Base-by-base conservation (phyloP, 192 early-diverging fungal species). In the Backusella luteola region DNA sequence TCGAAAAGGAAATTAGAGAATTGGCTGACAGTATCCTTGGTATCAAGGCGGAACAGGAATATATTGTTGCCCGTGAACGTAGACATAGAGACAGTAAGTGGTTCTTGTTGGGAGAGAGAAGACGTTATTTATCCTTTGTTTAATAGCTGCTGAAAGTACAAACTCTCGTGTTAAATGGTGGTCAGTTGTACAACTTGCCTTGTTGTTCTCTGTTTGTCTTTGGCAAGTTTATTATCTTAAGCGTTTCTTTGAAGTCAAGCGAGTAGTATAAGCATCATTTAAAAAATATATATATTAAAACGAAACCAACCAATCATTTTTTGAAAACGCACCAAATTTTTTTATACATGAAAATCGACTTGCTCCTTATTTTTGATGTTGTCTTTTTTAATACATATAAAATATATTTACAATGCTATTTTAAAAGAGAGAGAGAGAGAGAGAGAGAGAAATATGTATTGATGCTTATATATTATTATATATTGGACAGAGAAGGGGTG, bases 191-290 rank as follows among this genome's bases (percentile, higher is more conserved):
- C 90, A 94, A 78, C 77, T 87, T 44, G 69, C 72, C 14, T 77
- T 91, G 36, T 77, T 94, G 12, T 76, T 90, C 38, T 84, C 83
- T 29, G 91, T 94, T 69, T 90, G 87, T 70, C 76, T 84, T 44
- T 93, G 90, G 88, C 93, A 94, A 76, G 85, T 93, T 21, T 88
- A 79, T 66, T 94, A 94, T 81, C 85, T 94, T 35, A 92, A 92
- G 77, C 84, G 88, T 69, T 93, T 91, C 76, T 91, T 91, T 73
- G 90, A 91, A 79, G 89, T 90, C 63, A 89, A 89, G 77, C 87
- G 89, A 68, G 86, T 89, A 17, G 87, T 91, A 42, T 91, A 86
- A 59, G 8, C 53, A 59, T 59, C 17, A 52, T 52, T 52, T 1
- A 11, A 39, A 17, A 14, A 17, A 17, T 4, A 17, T 15, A 44